Evolutionary conservation across 2,329 filamentous ascomycete genomes (phyloP), one percentile per base, ranked within the genome.

Genomic region (Colletotrichum cordylinicola): DNA sequence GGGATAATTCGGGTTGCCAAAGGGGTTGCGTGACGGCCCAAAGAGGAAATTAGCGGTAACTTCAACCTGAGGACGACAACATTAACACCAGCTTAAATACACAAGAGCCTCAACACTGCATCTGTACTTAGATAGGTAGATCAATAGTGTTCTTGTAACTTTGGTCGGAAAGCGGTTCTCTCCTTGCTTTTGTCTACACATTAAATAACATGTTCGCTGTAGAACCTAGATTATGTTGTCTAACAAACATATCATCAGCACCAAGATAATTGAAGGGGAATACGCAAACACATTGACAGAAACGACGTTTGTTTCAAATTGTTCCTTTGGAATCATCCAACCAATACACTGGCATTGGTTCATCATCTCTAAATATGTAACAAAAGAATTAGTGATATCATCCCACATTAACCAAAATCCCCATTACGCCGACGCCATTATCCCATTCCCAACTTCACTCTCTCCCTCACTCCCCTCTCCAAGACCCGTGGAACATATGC

Each of bases 401-500:
- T 52, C 43, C 43, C 43, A 21, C n/a, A 1, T 52, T 21, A 52
- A 7, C n/a, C 43, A 3, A 21, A 6, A 52, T 8, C 6, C 43
- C n/a, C n/a, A 21, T 52, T 21, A 13, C 43, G 43, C 43, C 43
- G 10, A 52, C 43, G n/a, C 43, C 43, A 21, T 13, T 13, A 21
- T 21, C 43, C 43, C 12, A 21, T 21, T 4, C 2, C 10, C 4
- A 52, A 48, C 18, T 55, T 24, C 12, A 16, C 4, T n/a, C 0
- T 2, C 2, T 52, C 10, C 2, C 16, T 61, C 39, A 70, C 13
- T 61, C 56, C 1, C 29, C 56, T n/a, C 56, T 70, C 67, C 67
- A 70, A 18, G 56, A 61, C 2, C 67, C 67, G 0, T 70, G 18
- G n/a, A 82, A 82, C 10, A 80, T 66, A 67, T 82, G 81, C 74